Evolutionary conservation across 2,329 filamentous ascomycete genomes (phyloP).

Genomic region (Aschersonia sp.): DNA sequence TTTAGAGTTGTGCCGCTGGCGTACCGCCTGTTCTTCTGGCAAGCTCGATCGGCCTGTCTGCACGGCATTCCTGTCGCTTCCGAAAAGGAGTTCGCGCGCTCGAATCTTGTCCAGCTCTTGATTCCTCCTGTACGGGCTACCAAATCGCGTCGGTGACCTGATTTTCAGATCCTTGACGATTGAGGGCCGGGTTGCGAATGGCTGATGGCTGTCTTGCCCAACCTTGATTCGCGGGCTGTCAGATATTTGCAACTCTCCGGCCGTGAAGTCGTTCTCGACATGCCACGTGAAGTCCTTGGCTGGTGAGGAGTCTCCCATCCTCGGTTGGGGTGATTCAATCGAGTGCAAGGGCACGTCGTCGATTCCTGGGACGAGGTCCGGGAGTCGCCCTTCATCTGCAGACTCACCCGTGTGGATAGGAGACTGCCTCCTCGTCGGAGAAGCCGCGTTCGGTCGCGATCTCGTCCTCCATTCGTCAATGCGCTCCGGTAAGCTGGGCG

Average conservation of each 20-base stretch:
- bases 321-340: constrained; percentile 11
- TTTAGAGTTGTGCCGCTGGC: constrained; percentile 12
- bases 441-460: not conserved
- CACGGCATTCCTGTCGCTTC: constrained; percentile 6
- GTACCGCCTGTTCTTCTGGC: constrained; percentile 2
- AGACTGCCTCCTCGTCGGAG: not conserved
- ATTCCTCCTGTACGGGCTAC: constrained; percentile 20
- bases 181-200: constrained; percentile 18
- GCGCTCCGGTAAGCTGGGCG: constrained; percentile 2
- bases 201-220: constrained; percentile 13
- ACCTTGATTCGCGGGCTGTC: constrained; percentile 37
- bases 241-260: constrained; percentile 38
- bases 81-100: constrained; percentile 21
- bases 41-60: not conserved
- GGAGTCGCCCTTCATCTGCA: constrained; percentile 15
- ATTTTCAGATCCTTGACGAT: constrained; percentile 15
- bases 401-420: constrained; percentile 8
- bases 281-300: constrained; percentile 41
- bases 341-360: constrained; percentile 21
- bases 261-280: constrained; percentile 43
- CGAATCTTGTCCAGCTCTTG: constrained; percentile 30
- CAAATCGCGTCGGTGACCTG: constrained; percentile 13
- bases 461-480: constrained; percentile 4
- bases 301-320: constrained; percentile 19
- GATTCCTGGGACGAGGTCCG: constrained; percentile 23